Evolutionary conservation across 805 yeast species (phyloP).

Genomic region (Saccharomycopsis sp.): DNA sequence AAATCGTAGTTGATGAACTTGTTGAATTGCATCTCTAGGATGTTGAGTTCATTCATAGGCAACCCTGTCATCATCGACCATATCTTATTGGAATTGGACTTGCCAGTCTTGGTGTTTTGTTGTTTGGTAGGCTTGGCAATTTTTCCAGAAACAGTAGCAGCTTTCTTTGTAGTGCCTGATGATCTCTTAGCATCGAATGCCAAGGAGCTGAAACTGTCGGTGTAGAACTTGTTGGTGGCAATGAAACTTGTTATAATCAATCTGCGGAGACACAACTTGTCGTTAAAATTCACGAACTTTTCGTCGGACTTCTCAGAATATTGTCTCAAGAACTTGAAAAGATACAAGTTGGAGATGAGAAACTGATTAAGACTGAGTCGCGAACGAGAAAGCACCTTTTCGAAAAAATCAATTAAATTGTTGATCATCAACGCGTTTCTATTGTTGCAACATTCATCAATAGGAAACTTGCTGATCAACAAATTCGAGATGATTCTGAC

Average conservation of each 20-base stretch:
- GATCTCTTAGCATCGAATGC: background rate
- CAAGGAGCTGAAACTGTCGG: background rate
- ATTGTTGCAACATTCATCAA: conserved; percentile 21
- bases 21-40: conserved; percentile 6
- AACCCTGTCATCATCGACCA: conserved; percentile 19
- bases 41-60: conserved; percentile 5
- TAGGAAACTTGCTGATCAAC: conserved; percentile 19
- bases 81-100: background rate
- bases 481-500: conserved; percentile 17
- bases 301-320: conserved; percentile 3
- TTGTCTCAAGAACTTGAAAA: conserved; percentile 9
- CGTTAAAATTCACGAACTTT: conserved; percentile 1
- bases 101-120: background rate
- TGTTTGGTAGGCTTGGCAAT: background rate
- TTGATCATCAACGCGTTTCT: conserved; percentile 18
- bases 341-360: conserved; percentile 10
- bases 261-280: conserved; percentile 16
- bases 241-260: conserved; percentile 14
- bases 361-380: conserved; percentile 15
- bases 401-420: conserved; percentile 17
- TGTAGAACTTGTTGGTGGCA: conserved; percentile 3
- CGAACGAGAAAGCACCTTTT: conserved; percentile 11
- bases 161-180: background rate
- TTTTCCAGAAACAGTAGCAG: background rate
- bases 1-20: conserved; percentile 10